Conservation (phyloP, 129 eudicot species). For the Solidago caesia region DNA sequence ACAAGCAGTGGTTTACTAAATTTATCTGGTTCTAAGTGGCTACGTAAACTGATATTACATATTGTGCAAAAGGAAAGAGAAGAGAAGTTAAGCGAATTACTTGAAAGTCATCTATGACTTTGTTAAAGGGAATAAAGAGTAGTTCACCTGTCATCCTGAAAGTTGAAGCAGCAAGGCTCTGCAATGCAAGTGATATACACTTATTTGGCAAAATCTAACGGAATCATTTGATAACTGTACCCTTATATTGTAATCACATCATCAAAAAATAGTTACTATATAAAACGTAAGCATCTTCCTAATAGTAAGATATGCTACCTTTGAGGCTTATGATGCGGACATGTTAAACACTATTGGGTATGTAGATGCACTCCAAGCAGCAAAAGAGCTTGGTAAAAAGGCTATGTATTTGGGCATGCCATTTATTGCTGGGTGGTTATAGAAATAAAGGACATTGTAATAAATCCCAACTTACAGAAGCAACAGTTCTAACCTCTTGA, state of each 20-base stretch:
- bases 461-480: conserved; percentile 97
- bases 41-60: conserved; percentile 35
- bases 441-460: conserved; percentile 92
- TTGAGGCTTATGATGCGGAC: conserved; percentile 98
- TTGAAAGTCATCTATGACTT: conserved; percentile 68
- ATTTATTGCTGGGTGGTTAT: conserved; percentile 95
- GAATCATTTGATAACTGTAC: not conserved
- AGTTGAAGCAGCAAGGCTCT: conserved; percentile 83
- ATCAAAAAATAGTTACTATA: not conserved
- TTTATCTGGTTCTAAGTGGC: not conserved
- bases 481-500: conserved; percentile 20
- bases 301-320: conserved; percentile 13
- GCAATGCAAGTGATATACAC: conserved; percentile 64
- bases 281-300: not conserved
- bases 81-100: conserved; percentile 65
- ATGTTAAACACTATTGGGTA: conserved; percentile 96
- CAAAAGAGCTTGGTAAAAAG: conserved; percentile 95
- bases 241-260: not conserved
- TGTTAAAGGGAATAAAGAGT: conserved; percentile 47
- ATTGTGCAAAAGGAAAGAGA: conserved; percentile 89
- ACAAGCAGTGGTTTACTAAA: conserved; percentile 9
- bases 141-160: conserved; percentile 66
- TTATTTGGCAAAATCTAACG: not conserved
- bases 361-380: conserved; percentile 83
- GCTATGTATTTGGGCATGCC: conserved; percentile 86